Percentiles rank a stretch among this genome's conserved stretches.
Conservation (phyloP, 1,284 basidiomycete species). For the Leccinum pseudoinsigne region DNA sequence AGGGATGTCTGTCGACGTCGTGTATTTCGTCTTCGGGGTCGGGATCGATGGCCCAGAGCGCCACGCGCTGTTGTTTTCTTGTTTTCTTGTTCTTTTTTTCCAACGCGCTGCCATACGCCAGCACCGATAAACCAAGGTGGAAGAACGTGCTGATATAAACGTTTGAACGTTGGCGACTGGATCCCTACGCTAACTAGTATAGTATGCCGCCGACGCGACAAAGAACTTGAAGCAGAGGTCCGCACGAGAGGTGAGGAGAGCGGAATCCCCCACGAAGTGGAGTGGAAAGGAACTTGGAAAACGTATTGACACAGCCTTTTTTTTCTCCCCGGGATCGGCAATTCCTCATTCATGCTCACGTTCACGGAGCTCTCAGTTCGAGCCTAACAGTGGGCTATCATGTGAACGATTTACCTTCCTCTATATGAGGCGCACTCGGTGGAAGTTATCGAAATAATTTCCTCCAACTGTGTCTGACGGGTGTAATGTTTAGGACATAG, state of each 20-base stretch:
- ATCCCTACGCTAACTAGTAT: too few relatives aligned
- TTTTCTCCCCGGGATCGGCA: neutral
- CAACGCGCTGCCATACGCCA: too few relatives aligned
- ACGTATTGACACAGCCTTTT: neutral
- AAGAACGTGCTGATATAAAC: too few relatives aligned
- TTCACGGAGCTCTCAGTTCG: neutral
- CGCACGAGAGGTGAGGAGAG: too few relatives aligned
- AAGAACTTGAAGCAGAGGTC: too few relatives aligned
- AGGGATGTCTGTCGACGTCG: neutral
- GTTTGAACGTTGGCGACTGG: too few relatives aligned
- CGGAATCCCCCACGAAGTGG: too few relatives aligned
- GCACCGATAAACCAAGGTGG: neutral
- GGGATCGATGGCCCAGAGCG: too few relatives aligned
- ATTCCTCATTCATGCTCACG: neutral
- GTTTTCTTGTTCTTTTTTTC: neutral
- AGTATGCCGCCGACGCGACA: too few relatives aligned
- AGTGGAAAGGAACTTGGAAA: neutral
- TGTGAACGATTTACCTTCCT: too few relatives aligned
- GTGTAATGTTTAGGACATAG: neutral
- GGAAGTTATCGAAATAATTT: neutral
- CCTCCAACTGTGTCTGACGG: neutral
- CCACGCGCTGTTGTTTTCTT: neutral
- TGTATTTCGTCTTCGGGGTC: neutral
- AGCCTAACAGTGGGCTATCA: neutral
- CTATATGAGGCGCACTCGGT: neutral